phyloP scores from a whole-genome alignment of 352 stramenopile species.

The Vaucheria bursata region DNA sequence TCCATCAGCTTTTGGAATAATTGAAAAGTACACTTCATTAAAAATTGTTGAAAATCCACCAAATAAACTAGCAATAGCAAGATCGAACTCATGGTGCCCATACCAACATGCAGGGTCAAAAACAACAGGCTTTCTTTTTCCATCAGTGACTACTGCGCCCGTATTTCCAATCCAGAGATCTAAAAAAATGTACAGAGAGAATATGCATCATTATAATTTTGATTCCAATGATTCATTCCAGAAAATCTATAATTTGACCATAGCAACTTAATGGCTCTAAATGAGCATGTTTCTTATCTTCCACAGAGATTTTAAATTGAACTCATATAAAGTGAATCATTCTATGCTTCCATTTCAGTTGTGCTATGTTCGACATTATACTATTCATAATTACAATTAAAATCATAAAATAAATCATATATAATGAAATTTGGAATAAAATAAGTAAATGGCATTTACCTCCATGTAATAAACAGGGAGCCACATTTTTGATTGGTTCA shows the following conservation, averaged over 20 bases:
- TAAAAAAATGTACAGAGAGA: not conserved
- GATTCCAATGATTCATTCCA: not conserved
- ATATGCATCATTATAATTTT: not conserved
- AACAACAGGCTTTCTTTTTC: slow-evolving; percentile 17
- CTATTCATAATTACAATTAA: too few relatives aligned
- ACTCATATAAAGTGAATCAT: too few relatives aligned
- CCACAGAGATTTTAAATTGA: too few relatives aligned
- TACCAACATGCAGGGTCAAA: slow-evolving; percentile 54
- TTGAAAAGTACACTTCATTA: slow-evolving; percentile 47
- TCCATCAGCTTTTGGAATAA: slow-evolving; percentile 48
- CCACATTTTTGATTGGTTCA: slow-evolving; percentile 16
- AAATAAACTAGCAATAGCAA: slow-evolving; percentile 55
- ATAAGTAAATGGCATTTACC: too few relatives aligned
- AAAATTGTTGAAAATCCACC: slow-evolving; percentile 46
- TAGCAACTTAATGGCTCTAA: not conserved
- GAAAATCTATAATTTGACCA: too few relatives aligned
- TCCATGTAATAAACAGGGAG: slow-evolving; percentile 27
- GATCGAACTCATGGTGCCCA: slow-evolving; percentile 53
- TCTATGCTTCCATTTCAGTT: not conserved
- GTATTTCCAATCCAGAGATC: slow-evolving; percentile 47
- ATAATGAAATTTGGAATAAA: too few relatives aligned
- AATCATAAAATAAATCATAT: too few relatives aligned
- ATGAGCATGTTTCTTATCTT: too few relatives aligned
- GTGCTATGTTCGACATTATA: not conserved
- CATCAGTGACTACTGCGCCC: slow-evolving; percentile 20